Evolutionary conservation across 306 rosid genomes (phyloP).

Genomic region (Castanea mollissima): DNA sequence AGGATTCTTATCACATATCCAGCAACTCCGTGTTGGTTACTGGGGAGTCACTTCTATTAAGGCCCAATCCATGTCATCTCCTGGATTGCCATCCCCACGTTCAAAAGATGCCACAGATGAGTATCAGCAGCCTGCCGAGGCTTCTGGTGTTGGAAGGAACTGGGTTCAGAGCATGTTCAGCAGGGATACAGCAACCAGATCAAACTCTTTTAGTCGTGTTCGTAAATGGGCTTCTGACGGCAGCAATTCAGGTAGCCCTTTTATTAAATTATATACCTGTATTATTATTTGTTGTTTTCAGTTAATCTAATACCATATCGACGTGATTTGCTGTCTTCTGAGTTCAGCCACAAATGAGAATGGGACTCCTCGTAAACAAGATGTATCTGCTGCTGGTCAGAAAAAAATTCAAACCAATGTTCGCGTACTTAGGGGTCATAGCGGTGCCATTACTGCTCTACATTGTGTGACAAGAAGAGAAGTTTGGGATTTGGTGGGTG

Average conservation of each 20-base stretch:
- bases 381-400: slow-evolving; percentile 64
- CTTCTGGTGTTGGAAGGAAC: slow-evolving; percentile 85
- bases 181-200: slow-evolving; percentile 67
- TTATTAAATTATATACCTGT: slow-evolving; percentile 14
- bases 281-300: slow-evolving; percentile 13
- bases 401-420: slow-evolving; percentile 93
- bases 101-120: slow-evolving; percentile 68
- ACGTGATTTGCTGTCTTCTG: slow-evolving; percentile 8
- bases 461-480: slow-evolving; percentile 98
- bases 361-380: slow-evolving; percentile 75
- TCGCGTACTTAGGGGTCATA: slow-evolving; percentile 93
- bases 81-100: slow-evolving; percentile 79
- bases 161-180: slow-evolving; percentile 99
- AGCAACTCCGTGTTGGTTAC: slow-evolving; percentile 73
- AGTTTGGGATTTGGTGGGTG: slow-evolving; percentile 99
- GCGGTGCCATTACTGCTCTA: slow-evolving; percentile 87
- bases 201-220: slow-evolving; percentile 79
- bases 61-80: slow-evolving; percentile 61
- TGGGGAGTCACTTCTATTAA: slow-evolving; percentile 81
- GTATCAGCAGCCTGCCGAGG: slow-evolving; percentile 87
- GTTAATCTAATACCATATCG: not conserved
- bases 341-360: slow-evolving; percentile 61
- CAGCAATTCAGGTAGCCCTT: slow-evolving; percentile 49
- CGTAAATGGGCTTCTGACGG: slow-evolving; percentile 89
- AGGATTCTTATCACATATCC: slow-evolving; percentile 86